Conservation (phyloP, 1,284 basidiomycete genomes). For the Fomitopsis betulina region DNA sequence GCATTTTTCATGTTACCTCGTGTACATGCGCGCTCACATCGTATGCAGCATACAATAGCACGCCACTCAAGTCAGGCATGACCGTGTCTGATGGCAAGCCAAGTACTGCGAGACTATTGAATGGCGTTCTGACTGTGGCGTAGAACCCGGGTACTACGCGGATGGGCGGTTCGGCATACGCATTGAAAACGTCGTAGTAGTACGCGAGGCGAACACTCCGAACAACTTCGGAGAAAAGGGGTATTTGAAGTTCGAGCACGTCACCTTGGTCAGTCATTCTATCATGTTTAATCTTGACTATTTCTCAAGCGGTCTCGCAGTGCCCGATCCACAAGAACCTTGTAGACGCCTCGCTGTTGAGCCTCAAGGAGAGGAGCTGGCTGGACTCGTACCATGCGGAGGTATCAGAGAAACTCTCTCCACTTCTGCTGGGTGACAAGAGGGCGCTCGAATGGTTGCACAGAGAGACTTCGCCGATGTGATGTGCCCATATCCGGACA, state of each 20-base stretch:
- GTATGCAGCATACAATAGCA: conserved; percentile 54
- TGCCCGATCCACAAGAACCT: conserved; percentile 89
- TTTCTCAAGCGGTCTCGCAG: conserved; percentile 32
- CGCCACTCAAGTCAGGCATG: conserved; percentile 79
- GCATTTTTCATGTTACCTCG: conserved; percentile 5
- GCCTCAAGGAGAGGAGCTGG: conserved; percentile 72
- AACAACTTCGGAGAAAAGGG: conserved; percentile 86
- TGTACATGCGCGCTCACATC: neutral
- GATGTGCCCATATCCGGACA: neutral
- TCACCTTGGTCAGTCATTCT: conserved; percentile 63
- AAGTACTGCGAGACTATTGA: conserved; percentile 2
- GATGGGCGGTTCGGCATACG: conserved; percentile 93
- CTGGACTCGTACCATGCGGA: conserved; percentile 84
- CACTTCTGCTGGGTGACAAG: conserved; percentile 66
- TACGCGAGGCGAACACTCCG: conserved; percentile 66
- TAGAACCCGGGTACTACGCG: conserved; percentile 90
- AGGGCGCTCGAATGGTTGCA: conserved; percentile 79
- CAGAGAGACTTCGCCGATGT: conserved; percentile 58
- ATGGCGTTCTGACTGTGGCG: neutral
- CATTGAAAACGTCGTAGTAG: conserved; percentile 86
- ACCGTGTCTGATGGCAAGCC: conserved; percentile 79
- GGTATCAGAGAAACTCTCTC: conserved; percentile 72
- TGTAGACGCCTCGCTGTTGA: conserved; percentile 65
- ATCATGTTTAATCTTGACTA: neutral
- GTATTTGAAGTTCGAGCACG: conserved; percentile 78